phyloP scores from a whole-genome alignment of 305 asterid genomes.

The Salvia sclarea region DNA sequence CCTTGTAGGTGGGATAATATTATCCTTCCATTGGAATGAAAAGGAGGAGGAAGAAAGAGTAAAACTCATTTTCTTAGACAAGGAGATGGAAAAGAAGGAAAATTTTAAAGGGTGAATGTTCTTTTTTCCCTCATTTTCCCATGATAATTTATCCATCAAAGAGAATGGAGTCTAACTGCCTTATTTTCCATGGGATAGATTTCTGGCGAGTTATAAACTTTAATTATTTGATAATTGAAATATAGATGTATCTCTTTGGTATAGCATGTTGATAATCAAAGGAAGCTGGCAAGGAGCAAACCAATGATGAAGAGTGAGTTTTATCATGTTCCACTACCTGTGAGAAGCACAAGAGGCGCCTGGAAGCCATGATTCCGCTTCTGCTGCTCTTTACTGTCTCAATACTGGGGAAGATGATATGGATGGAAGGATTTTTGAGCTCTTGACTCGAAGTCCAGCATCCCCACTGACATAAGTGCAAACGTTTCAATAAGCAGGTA shows the following conservation, averaged over 20 bases:
- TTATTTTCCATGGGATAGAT: too few relatives aligned
- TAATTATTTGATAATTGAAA: neutral
- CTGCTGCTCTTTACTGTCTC: constrained; percentile 71
- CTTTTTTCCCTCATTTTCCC: too few relatives aligned
- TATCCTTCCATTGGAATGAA: too few relatives aligned
- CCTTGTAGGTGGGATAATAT: too few relatives aligned
- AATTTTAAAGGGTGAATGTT: too few relatives aligned
- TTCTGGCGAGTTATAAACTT: neutral
- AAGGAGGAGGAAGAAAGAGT: too few relatives aligned
- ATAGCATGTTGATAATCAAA: constrained; percentile 1
- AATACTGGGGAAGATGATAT: constrained; percentile 72
- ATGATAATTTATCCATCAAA: too few relatives aligned
- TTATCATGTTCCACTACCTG: constrained; percentile 50
- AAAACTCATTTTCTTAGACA: too few relatives aligned
- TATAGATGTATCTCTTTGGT: neutral
- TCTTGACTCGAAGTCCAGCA: constrained; percentile 92
- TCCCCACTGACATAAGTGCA: constrained; percentile 74
- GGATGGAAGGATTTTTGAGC: constrained; percentile 70
- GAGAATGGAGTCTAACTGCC: too few relatives aligned
- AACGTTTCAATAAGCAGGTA: constrained; percentile 32
- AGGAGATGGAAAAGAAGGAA: too few relatives aligned
- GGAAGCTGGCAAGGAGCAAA: neutral
- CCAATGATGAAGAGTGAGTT: neutral
- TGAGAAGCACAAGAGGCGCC: constrained; percentile 78
- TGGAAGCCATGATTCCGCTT: constrained; percentile 65